These are phyloP conservation scores for Fusarium odoratissimum DNA, from an alignment of 2,329 filamentous ascomycete species.

Conservation along the genomic window DNA sequence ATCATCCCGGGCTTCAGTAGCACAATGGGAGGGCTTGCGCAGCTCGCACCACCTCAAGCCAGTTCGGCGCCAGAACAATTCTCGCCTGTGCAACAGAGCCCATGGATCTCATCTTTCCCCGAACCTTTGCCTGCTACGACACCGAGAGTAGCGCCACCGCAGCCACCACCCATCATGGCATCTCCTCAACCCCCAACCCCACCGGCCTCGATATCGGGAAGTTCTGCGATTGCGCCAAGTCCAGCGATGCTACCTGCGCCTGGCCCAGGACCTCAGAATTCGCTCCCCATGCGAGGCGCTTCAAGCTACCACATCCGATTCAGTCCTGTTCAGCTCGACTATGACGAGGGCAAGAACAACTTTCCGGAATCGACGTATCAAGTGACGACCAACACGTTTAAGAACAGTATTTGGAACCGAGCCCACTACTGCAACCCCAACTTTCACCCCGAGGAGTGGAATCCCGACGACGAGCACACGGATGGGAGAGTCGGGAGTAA, in stretches of 20 bases:
- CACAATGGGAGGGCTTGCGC: constrained; percentile 46
- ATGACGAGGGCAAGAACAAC: constrained; percentile 60
- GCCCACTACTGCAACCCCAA: constrained; percentile 75
- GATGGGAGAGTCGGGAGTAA: constrained; percentile 46
- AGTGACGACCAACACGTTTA: constrained; percentile 68
- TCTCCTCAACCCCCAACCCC: constrained; percentile 47
- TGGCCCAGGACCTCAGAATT: constrained; percentile 21
- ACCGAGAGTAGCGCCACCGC: constrained; percentile 36
- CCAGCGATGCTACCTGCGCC: constrained; percentile 36
- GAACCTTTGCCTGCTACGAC: constrained; percentile 41
- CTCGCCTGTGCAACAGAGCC: constrained; percentile 50
- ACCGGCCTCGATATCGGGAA: constrained; percentile 48
- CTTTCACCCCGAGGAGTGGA: constrained; percentile 59
- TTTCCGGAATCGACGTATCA: constrained; percentile 60
- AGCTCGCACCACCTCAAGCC: constrained; percentile 50
- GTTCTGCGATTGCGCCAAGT: constrained; percentile 32
- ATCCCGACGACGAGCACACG: constrained; percentile 53
- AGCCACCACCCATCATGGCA: constrained; percentile 48
- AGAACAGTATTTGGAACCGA: constrained; percentile 74
- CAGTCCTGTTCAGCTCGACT: constrained; percentile 60
- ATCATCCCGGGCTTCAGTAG: constrained; percentile 60
- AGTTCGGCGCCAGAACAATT: constrained; percentile 48
- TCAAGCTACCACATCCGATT: constrained; percentile 58
- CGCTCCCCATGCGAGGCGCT: constrained; percentile 19
- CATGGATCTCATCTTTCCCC: constrained; percentile 52